phyloP scores from a whole-genome alignment of 495 filamentous ascomycete species.

The Stereocaulon alpinum region DNA sequence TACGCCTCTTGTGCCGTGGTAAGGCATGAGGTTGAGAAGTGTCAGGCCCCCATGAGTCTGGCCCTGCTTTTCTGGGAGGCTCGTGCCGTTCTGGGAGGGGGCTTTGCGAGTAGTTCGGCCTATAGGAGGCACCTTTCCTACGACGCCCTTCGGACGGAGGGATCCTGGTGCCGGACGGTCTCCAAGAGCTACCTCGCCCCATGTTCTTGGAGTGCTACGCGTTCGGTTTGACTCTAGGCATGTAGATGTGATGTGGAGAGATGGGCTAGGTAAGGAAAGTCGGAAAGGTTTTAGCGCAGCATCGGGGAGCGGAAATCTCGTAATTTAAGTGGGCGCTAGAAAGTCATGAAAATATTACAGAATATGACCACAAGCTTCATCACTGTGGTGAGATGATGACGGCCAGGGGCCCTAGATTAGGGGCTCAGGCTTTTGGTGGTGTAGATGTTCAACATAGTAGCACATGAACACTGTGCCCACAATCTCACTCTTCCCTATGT shows the following conservation, averaged over 20 bases:
- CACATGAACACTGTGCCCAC: neutral
- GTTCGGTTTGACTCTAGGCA: neutral
- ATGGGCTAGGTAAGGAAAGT: too few species aligned
- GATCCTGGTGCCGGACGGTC: neutral
- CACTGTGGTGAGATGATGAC: too few species aligned
- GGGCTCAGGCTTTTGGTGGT: neutral
- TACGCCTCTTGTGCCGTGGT: neutral
- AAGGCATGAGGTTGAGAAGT: neutral
- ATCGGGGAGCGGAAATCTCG: too few species aligned
- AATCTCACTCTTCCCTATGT: neutral
- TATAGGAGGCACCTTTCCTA: neutral
- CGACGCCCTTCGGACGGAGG: neutral
- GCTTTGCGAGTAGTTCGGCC: neutral
- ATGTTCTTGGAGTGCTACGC: neutral
- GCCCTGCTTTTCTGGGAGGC: too few species aligned
- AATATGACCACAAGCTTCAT: too few species aligned
- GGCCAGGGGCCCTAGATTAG: too few species aligned
- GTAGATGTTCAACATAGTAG: neutral
- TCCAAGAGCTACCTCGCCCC: conserved; percentile 1
- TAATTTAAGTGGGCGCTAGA: too few species aligned
- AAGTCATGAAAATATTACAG: too few species aligned
- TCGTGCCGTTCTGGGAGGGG: neutral
- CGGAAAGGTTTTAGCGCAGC: too few species aligned
- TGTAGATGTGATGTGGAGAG: neutral
- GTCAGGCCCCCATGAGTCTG: neutral